phyloP scores from a whole-genome alignment of 2,329 filamentous ascomycete genomes.

The Gremmenia infestans region DNA sequence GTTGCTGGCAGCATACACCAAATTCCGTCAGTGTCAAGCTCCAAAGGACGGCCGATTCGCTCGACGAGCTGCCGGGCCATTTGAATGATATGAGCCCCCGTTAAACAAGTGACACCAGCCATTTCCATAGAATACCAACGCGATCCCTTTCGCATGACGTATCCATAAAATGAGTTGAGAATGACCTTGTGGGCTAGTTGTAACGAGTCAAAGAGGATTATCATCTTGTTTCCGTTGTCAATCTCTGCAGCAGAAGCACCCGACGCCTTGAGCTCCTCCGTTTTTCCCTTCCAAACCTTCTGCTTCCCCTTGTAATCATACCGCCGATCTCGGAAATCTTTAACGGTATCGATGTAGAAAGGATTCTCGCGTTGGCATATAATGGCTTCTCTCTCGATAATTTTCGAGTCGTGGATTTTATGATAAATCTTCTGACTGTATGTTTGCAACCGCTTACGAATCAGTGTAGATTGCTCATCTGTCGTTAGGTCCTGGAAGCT shows the following conservation, averaged over 20 bases:
- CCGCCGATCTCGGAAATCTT: conserved; percentile 90
- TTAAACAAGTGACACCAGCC: conserved; percentile 96
- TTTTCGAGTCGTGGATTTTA: conserved; percentile 94
- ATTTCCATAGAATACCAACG: conserved; percentile 99
- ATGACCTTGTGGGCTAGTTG: conserved; percentile 99
- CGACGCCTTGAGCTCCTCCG: conserved; percentile 75
- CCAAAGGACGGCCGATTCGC: conserved; percentile 83
- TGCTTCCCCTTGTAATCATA: conserved; percentile 99
- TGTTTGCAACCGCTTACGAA: conserved; percentile 82
- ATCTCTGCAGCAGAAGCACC: conserved; percentile 73
- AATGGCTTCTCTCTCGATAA: conserved; percentile 89
- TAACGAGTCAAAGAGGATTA: conserved; percentile 88
- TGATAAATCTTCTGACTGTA: conserved; percentile 99
- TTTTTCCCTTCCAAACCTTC: conserved; percentile 98
- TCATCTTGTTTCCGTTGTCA: conserved; percentile 98
- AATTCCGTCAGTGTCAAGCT: conserved; percentile 97
- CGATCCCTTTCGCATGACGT: conserved; percentile 98
- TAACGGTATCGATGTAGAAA: conserved; percentile 96
- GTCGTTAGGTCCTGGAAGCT: conserved; percentile 74
- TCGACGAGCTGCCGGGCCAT: conserved; percentile 92
- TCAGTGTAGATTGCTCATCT: conserved; percentile 75
- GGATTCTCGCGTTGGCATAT: conserved; percentile 98
- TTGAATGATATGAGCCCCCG: conserved; percentile 93
- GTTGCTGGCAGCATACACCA: conserved; percentile 98
- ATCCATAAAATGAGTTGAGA: conserved; percentile 97